phyloP scores from a whole-genome alignment of 768 basidiomycete genomes.

The Mycena pura region DNA sequence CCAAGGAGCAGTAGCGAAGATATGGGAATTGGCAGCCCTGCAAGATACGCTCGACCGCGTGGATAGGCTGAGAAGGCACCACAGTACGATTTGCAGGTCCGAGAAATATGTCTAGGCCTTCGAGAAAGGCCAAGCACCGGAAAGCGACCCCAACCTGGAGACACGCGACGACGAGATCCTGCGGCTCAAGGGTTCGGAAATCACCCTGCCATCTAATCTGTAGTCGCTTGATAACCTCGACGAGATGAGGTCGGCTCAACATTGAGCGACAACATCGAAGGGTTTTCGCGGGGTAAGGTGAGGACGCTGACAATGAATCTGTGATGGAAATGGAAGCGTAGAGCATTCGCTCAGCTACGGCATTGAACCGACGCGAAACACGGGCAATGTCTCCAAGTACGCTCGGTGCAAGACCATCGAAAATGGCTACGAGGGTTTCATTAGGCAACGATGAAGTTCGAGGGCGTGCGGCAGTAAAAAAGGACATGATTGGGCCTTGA shows the following conservation, averaged over 20 bases:
- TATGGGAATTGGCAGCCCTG: conserved; percentile 46
- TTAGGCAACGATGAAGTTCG: conserved; percentile 50
- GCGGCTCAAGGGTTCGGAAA: conserved; percentile 33
- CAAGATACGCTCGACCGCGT: conserved; percentile 56
- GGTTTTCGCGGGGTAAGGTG: conserved; percentile 50
- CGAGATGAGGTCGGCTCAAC: conserved; percentile 50
- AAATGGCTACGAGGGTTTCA: conserved; percentile 60
- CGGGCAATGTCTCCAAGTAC: conserved; percentile 49
- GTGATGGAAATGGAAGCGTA: conserved; percentile 59
- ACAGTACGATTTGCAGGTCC: conserved; percentile 50
- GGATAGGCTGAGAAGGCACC: conserved; percentile 32
- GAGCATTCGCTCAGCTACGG: conserved; percentile 64
- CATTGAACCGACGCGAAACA: conserved; percentile 55
- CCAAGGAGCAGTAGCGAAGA: conserved; percentile 49
- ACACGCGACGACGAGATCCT: conserved; percentile 46
- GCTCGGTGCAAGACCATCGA: conserved; percentile 44
- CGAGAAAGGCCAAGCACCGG: conserved; percentile 47
- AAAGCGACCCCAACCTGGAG: conserved; percentile 47
- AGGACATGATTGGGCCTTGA: not conserved
- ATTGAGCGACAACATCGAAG: conserved; percentile 61
- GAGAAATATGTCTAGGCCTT: conserved; percentile 62
- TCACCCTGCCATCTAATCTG: conserved; percentile 63
- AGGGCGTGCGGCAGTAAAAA: not conserved
- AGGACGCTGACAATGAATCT: conserved; percentile 51
- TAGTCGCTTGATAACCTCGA: conserved; percentile 51